A percentile compares a stretch with the other conserved stretches of the same genome.
Conservation (phyloP, 768 basidiomycete genomes). For the Psilocybe subaeruginosa region DNA sequence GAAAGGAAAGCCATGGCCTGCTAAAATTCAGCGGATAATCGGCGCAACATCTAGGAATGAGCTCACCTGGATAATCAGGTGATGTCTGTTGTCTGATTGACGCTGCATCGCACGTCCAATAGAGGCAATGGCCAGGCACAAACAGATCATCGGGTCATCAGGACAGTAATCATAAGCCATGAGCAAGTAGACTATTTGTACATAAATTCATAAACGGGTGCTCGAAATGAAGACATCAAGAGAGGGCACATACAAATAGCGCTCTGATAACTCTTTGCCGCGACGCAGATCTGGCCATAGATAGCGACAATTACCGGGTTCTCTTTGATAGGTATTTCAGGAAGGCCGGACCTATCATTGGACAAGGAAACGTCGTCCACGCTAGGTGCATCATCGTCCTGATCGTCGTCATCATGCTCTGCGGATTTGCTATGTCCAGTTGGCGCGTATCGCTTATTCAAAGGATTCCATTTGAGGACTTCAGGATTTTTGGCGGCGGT, state of each 20-base stretch:
- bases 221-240: background rate
- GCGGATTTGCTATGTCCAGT: constrained; percentile 40
- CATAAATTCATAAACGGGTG: background rate
- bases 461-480: constrained; percentile 60
- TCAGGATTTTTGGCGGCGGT: constrained; percentile 66
- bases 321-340: constrained; percentile 63
- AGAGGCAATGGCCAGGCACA: constrained; percentile 83
- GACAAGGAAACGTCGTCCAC: constrained; percentile 26
- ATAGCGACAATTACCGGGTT: constrained; percentile 73
- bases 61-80: constrained; percentile 72
- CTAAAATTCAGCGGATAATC: background rate
- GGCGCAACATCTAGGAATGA: background rate
- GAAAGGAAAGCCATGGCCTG: constrained; percentile 85
- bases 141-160: constrained; percentile 83
- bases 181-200: constrained; percentile 75
- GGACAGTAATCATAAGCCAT: constrained; percentile 87
- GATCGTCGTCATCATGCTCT: constrained; percentile 39
- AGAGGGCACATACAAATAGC: constrained; percentile 74
- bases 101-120: constrained; percentile 91
- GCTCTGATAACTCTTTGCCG: constrained; percentile 86
- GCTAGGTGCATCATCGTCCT: constrained; percentile 35
- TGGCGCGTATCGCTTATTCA: constrained; percentile 60
- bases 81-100: constrained; percentile 92
- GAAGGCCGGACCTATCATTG: constrained; percentile 14
- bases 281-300: constrained; percentile 86